These are phyloP conservation scores for Pseudogymnoascus sp. DNA, from an alignment of 2,329 filamentous ascomycete genomes.

Conservation along the genomic window DNA sequence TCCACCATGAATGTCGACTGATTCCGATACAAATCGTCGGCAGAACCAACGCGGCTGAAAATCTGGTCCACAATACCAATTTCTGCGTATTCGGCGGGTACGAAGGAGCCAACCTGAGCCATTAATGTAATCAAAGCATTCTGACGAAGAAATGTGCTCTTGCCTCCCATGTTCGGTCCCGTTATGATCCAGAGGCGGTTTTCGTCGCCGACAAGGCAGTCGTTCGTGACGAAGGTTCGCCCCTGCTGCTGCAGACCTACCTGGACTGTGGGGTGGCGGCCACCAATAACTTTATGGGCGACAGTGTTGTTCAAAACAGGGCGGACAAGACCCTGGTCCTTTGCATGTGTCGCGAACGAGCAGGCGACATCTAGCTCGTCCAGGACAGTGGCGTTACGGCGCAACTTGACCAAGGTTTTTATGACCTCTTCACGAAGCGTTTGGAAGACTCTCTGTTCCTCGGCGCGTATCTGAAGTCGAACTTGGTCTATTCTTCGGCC, in stretches of 20 bases:
- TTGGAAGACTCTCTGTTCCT: constrained; percentile 75
- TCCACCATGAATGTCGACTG: constrained; percentile 99
- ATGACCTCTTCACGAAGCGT: constrained; percentile 68
- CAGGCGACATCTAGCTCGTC: constrained; percentile 89
- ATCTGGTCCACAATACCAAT: constrained; percentile 92
- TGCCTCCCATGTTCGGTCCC: constrained; percentile 96
- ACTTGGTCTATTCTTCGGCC: constrained; percentile 71
- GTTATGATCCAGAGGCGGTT: constrained; percentile 60
- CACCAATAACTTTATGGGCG: constrained; percentile 69
- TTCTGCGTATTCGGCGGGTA: constrained; percentile 77
- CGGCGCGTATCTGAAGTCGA: constrained; percentile 67
- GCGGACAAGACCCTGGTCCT: constrained; percentile 63
- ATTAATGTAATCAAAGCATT: constrained; percentile 92
- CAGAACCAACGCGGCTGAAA: constrained; percentile 86
- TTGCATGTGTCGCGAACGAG: constrained; percentile 72
- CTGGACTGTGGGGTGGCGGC: constrained; percentile 88
- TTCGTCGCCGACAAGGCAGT: constrained; percentile 69
- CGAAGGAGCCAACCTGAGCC: constrained; percentile 85
- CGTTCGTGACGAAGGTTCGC: constrained; percentile 73
- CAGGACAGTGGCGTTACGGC: constrained; percentile 81
- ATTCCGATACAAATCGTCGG: constrained; percentile 87
- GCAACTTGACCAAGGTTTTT: constrained; percentile 71
- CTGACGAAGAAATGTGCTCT: constrained; percentile 90
- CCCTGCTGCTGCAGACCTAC: constrained; percentile 70
- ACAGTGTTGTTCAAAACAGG: constrained; percentile 60